phyloP scores from a whole-genome alignment of 2,329 filamentous ascomycete genomes.

The Arthrobotrys musiformis region DNA sequence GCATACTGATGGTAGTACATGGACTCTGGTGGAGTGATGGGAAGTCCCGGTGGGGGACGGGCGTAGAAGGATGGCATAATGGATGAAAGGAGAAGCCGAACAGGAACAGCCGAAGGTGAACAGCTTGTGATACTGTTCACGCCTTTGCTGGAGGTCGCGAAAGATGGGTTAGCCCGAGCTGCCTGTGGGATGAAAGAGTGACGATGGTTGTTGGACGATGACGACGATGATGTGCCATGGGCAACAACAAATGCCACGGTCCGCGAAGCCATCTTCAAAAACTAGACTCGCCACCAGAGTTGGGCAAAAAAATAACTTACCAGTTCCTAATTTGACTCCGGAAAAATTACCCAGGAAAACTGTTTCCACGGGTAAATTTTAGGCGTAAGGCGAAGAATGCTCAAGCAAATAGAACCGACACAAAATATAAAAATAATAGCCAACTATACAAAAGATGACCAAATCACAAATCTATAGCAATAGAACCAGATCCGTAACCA shows the following conservation, averaged over 20 bases:
- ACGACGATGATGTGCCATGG: not conserved
- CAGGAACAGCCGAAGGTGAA: conserved; percentile 58
- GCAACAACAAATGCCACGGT: conserved; percentile 5
- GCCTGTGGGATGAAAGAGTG: not conserved
- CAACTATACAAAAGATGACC: conserved; percentile 22
- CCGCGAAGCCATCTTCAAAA: conserved; percentile 32
- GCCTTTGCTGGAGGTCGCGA: conserved; percentile 51
- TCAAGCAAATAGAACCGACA: conserved; percentile 14
- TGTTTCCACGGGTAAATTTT: conserved; percentile 35
- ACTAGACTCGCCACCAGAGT: conserved; percentile 6
- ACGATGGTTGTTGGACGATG: conserved; percentile 8
- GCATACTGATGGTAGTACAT: conserved; percentile 53
- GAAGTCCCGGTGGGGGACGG: conserved; percentile 51
- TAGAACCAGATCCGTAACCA: conserved; percentile 43
- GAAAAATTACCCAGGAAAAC: conserved; percentile 39
- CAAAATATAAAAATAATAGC: conserved; percentile 16
- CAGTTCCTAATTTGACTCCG: conserved; percentile 53
- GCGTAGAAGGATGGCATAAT: conserved; percentile 56
- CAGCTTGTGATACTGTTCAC: conserved; percentile 51
- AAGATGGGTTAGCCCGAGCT: conserved; percentile 44
- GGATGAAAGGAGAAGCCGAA: conserved; percentile 56
- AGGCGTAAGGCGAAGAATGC: conserved; percentile 8
- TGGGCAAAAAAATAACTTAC: conserved; percentile 44
- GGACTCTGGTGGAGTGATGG: conserved; percentile 51
- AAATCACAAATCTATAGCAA: conserved; percentile 47